Percentiles rank a stretch among this genome's conserved stretches.
phyloP scores from a whole-genome alignment of 1,139 yeast genomes.

The Hyphopichia wangnamkhiaoensis region DNA sequence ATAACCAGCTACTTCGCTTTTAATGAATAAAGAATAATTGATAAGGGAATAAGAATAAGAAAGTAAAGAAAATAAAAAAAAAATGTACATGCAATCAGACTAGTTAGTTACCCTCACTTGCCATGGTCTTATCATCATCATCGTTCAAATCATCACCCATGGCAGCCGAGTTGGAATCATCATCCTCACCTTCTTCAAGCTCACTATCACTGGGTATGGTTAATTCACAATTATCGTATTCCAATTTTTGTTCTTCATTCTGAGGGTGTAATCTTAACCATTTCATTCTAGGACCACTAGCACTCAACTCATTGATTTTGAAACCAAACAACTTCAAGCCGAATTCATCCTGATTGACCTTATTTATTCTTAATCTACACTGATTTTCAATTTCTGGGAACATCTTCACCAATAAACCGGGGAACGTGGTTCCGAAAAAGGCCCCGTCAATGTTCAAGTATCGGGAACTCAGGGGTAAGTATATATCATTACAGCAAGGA shows the following conservation, averaged over 20 bases:
- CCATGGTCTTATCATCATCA: slow-evolving; percentile 49
- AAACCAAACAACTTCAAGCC: slow-evolving; percentile 88
- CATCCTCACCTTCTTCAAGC: slow-evolving; percentile 27
- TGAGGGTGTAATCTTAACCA: slow-evolving; percentile 86
- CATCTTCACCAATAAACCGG: slow-evolving; percentile 87
- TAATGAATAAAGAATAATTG: neutral
- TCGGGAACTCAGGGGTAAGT: slow-evolving; percentile 81
- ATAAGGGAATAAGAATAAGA: neutral
- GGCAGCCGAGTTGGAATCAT: slow-evolving; percentile 19
- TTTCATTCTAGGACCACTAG: slow-evolving; percentile 89
- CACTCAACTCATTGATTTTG: slow-evolving; percentile 70
- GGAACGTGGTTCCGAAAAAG: slow-evolving; percentile 93
- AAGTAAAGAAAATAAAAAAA: neutral
- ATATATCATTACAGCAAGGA: slow-evolving; percentile 91
- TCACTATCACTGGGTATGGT: slow-evolving; percentile 42
- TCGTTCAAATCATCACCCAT: slow-evolving; percentile 21
- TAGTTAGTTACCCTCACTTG: slow-evolving; percentile 32
- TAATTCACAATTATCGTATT: slow-evolving; percentile 64
- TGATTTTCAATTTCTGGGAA: slow-evolving; percentile 75
- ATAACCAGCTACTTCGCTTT: no score
- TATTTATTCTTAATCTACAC: slow-evolving; percentile 49
- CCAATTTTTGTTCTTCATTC: slow-evolving; percentile 56
- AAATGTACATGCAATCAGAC: neutral
- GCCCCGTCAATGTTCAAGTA: slow-evolving; percentile 93
- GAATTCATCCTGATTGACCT: slow-evolving; percentile 54